phyloP scores from a whole-genome alignment of 2,329 filamentous ascomycete genomes.

The Tolypocladium capitatum region DNA sequence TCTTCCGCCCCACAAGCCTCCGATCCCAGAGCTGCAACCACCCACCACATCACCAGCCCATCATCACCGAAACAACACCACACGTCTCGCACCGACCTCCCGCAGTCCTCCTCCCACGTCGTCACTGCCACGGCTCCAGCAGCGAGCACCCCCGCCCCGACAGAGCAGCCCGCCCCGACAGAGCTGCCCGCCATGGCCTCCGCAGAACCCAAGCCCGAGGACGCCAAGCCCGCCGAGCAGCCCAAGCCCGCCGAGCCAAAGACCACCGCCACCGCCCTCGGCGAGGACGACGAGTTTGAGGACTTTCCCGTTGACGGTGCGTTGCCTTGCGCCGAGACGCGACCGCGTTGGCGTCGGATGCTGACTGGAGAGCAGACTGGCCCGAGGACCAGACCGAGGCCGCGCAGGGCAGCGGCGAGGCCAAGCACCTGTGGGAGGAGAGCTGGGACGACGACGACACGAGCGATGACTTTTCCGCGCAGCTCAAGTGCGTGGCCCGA shows the following conservation, averaged over 20 bases:
- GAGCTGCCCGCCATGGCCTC: constrained; percentile 4
- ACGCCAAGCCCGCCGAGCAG: constrained; percentile 15
- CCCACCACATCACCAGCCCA: too few relatives aligned
- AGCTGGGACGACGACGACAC: constrained; percentile 99
- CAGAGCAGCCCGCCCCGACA: too few relatives aligned
- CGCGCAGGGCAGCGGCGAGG: constrained; percentile 52
- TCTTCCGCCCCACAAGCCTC: not conserved
- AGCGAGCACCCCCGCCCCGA: not conserved
- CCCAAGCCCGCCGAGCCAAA: constrained; percentile 16
- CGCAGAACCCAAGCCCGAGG: constrained; percentile 5
- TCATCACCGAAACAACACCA: constrained; percentile 2
- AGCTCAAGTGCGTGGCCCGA: constrained; percentile 61
- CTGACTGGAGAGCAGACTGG: constrained; percentile 90
- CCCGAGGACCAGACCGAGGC: constrained; percentile 79
- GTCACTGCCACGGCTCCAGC: too few relatives aligned
- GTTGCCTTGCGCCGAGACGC: too few relatives aligned
- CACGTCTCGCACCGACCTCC: not conserved
- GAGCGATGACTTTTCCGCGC: constrained; percentile 87
- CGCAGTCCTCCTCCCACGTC: not conserved
- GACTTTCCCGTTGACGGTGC: constrained; percentile 94
- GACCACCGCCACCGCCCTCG: constrained; percentile 47
- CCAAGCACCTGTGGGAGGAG: constrained; percentile 89
- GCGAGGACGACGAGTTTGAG: constrained; percentile 98
- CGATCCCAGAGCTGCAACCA: not conserved
- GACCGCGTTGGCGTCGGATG: too few relatives aligned